phyloP scores from a whole-genome alignment of 73 alveolate genomes.

The Tetrahymena malaccensis region DNA sequence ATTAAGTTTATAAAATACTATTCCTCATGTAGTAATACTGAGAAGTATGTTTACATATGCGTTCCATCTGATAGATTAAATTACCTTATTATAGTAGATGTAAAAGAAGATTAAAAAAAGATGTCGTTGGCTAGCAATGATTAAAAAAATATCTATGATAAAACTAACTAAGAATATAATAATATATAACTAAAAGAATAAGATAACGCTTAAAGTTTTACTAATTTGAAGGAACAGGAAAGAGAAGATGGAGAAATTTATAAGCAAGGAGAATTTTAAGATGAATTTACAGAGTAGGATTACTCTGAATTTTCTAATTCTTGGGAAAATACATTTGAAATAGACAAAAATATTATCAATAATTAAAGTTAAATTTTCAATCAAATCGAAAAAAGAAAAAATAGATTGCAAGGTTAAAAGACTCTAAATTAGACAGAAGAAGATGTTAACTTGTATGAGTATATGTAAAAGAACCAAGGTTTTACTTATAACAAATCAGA shows the following conservation, averaged over 20 bases:
- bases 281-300: not conserved
- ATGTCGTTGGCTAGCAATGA: not conserved
- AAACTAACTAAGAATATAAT: not conserved
- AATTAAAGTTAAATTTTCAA: not conserved
- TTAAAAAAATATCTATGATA: not conserved
- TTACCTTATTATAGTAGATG: not conserved
- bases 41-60: not conserved
- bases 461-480: not conserved
- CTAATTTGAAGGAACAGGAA: not conserved
- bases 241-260: not conserved
- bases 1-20: not conserved
- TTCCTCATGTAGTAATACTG: not conserved
- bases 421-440: not conserved
- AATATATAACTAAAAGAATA: no score
- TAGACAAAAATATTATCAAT: not conserved
- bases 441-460: not conserved
- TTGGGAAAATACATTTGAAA: not conserved
- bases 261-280: not conserved
- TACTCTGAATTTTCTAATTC: not conserved
- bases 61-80: not conserved
- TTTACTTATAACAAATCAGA: not conserved
- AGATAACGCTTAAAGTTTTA: not conserved
- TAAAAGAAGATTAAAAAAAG: not conserved
- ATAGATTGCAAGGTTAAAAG: not conserved
- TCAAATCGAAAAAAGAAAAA: not conserved